Evolutionary conservation across 1,284 basidiomycete genomes (phyloP).

Genomic region (Moesziomyces sp.): DNA sequence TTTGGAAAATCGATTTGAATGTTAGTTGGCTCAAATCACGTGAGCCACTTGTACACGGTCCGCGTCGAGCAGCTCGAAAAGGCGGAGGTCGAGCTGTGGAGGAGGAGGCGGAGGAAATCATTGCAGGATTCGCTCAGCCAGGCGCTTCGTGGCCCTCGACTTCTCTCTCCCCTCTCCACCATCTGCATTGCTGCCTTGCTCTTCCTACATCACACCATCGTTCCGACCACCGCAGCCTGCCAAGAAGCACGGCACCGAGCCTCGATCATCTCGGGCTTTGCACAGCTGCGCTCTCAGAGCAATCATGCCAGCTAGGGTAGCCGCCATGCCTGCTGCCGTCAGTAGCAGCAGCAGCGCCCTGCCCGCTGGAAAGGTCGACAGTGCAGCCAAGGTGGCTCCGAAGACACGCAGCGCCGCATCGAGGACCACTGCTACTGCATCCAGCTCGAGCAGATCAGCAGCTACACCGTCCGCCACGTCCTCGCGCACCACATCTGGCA

Average conservation of each 20-base stretch:
- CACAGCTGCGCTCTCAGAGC: not conserved
- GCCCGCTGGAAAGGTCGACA: not conserved
- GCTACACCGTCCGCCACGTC: conserved; percentile 3
- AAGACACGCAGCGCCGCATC: conserved; percentile 13
- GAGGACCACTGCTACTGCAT: not conserved
- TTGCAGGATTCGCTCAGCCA: too few species aligned
- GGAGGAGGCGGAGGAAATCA: too few species aligned
- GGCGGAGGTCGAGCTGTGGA: too few species aligned
- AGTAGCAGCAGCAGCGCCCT: not conserved
- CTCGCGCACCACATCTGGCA: conserved; percentile 8
- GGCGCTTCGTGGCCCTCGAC: too few species aligned
- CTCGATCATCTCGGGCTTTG: not conserved
- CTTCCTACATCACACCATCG: too few species aligned
- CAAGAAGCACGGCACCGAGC: too few species aligned
- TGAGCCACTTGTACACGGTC: conserved; percentile 34
- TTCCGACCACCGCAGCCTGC: not conserved
- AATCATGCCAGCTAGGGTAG: conserved; percentile 31
- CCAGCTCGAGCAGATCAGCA: conserved; percentile 1
- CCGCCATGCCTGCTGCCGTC: conserved; percentile 10
- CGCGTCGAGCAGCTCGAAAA: conserved; percentile 13
- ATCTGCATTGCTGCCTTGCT: too few species aligned
- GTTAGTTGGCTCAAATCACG: conserved; percentile 26
- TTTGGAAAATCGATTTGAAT: not conserved
- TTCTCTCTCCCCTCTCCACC: too few species aligned
- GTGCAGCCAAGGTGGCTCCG: conserved; percentile 6